Conservation (phyloP, 257 asterid species). For the Capsicum pubescens region DNA sequence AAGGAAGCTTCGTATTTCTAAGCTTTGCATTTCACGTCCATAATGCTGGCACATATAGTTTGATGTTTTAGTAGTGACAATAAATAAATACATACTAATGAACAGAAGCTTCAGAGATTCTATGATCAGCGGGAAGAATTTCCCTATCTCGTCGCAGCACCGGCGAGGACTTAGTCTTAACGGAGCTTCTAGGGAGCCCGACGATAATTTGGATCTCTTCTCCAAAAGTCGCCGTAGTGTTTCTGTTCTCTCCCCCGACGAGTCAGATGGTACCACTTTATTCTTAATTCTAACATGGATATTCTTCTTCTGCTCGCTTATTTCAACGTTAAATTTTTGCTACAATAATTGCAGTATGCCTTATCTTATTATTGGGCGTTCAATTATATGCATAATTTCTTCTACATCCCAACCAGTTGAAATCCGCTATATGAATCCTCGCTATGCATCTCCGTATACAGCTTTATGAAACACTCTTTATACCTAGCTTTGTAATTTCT, state of each 20-base stretch:
- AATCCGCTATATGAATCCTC: not conserved
- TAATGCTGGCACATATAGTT: not conserved
- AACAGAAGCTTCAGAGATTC: slow-evolving; percentile 79
- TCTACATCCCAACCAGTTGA: not conserved
- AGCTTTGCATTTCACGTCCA: slow-evolving; percentile 9
- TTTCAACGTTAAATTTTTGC: not conserved
- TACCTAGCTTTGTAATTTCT: not conserved
- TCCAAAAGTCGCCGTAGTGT: slow-evolving; percentile 77
- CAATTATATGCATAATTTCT: not conserved
- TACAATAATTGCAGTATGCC: not conserved
- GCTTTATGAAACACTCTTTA: not conserved
- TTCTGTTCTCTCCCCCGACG: slow-evolving; percentile 52
- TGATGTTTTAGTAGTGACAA: not conserved
- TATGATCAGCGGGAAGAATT: slow-evolving; percentile 49
- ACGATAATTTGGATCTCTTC: slow-evolving; percentile 84
- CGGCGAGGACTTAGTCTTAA: slow-evolving; percentile 74
- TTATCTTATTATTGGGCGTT: not conserved
- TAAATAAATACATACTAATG: not conserved
- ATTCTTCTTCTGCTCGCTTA: not conserved
- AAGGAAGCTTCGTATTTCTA: not conserved
- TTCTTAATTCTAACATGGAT: not conserved
- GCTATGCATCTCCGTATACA: not conserved
- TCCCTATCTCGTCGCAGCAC: slow-evolving; percentile 49
- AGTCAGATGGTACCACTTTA: slow-evolving; percentile 39
- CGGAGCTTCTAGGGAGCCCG: slow-evolving; percentile 44